A percentile compares a stretch with the other conserved stretches of the same genome.
These are phyloP conservation scores for Diaporthe amygdali DNA, from an alignment of 2,329 filamentous ascomycete genomes.

Conservation along the genomic window DNA sequence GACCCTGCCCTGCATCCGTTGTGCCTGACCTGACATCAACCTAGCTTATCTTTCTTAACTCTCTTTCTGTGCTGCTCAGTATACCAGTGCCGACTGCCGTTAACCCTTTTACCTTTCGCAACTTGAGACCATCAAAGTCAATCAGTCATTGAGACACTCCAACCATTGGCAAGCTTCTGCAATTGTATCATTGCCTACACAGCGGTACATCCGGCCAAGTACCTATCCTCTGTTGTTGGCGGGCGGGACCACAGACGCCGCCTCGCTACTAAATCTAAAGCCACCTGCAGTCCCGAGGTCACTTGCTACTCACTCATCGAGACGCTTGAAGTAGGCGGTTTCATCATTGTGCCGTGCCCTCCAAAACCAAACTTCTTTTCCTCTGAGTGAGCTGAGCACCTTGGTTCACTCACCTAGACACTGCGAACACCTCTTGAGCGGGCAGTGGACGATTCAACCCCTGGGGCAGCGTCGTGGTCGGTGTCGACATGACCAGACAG, in stretches of 20 bases:
- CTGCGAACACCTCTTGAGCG: neutral
- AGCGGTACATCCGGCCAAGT: neutral
- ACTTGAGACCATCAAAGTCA: neutral
- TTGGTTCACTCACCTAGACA: neutral
- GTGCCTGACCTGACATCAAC: neutral
- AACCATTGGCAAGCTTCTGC: neutral
- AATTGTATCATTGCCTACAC: neutral
- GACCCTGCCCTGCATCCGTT: neutral
- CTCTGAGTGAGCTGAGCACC: neutral
- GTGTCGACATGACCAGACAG: conserved; percentile 17
- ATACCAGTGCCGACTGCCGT: neutral
- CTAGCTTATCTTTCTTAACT: neutral
- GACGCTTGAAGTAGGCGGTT: conserved; percentile 2
- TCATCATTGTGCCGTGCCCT: conserved; percentile 8
- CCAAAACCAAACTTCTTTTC: neutral
- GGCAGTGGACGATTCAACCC: neutral
- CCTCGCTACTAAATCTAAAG: neutral
- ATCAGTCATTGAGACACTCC: neutral
- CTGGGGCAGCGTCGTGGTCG: neutral
- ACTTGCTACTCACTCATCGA: neutral
- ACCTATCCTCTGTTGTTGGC: neutral
- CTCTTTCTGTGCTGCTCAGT: neutral
- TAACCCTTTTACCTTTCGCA: neutral
- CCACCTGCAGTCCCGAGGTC: neutral
- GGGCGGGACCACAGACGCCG: neutral